Conservation (phyloP, 495 filamentous ascomycete species). For the Podospora pseudoanserina region DNA sequence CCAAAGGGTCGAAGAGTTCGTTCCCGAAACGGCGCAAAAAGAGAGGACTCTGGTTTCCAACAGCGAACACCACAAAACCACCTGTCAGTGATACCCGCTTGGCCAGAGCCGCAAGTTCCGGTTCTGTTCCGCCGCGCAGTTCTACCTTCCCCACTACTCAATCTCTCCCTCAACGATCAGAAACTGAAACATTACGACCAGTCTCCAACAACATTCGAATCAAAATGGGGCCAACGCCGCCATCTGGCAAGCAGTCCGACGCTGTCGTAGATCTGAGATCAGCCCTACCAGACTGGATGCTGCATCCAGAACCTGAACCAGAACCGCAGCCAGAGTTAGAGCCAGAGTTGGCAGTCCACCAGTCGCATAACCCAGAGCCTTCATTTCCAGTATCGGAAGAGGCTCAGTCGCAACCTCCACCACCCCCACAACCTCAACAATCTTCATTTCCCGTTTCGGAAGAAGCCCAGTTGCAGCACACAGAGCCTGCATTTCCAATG, state of each 20-base stretch:
- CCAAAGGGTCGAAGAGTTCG: background rate
- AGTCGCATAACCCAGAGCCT: background rate
- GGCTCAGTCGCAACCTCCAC: background rate
- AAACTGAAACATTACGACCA: background rate
- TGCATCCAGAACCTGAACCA: background rate
- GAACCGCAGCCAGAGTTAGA: background rate
- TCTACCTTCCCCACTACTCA: background rate
- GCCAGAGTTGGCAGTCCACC: background rate
- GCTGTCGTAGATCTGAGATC: background rate
- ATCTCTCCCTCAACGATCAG: background rate
- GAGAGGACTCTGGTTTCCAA: background rate
- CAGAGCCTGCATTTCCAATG: background rate
- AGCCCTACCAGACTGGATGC: background rate
- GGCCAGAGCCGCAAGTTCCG: background rate
- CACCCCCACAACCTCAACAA: too few relatives aligned
- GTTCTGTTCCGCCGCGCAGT: background rate
- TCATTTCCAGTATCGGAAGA: background rate
- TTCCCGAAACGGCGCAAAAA: background rate
- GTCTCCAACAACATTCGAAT: background rate
- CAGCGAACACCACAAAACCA: background rate
- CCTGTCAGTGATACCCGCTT: background rate
- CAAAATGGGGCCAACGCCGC: background rate
- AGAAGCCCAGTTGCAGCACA: background rate
- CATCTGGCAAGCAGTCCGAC: background rate
- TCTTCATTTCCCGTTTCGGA: too few relatives aligned